Conservation (phyloP, 192 early-diverging fungal species). For the Entomortierella chlamydospora region DNA sequence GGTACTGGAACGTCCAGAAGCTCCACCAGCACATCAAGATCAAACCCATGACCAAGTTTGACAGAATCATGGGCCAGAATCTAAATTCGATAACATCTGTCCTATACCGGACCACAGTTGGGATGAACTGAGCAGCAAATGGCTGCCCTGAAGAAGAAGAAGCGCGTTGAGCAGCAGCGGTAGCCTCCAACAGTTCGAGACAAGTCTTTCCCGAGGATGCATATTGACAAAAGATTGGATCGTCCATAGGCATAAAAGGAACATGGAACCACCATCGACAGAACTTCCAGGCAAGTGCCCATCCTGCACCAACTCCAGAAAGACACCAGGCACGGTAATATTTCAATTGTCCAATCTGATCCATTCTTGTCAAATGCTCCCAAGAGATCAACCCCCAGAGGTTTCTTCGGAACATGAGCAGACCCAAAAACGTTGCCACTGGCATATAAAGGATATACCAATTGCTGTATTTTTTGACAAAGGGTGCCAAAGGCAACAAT, state of each 20-base stretch:
- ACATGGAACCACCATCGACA: slow-evolving; percentile 54
- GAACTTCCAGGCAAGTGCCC: slow-evolving; percentile 59
- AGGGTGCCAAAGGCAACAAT: slow-evolving; percentile 53
- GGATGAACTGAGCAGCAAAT: background rate
- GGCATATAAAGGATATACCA: slow-evolving; percentile 59
- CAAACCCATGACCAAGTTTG: slow-evolving; percentile 56
- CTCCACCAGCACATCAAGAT: slow-evolving; percentile 66
- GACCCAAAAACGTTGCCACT: slow-evolving; percentile 55
- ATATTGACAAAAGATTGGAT: slow-evolving; percentile 45
- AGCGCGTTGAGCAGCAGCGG: slow-evolving; percentile 10
- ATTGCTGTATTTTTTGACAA: slow-evolving; percentile 54
- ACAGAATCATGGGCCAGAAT: slow-evolving; percentile 53
- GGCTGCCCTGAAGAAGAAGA: background rate
- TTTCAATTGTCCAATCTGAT: slow-evolving; percentile 54
- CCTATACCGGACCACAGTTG: slow-evolving; percentile 40
- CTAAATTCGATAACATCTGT: slow-evolving; percentile 45
- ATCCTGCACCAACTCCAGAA: slow-evolving; percentile 59
- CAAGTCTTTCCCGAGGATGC: slow-evolving; percentile 45
- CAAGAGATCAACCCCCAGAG: slow-evolving; percentile 67
- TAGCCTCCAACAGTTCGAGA: slow-evolving; percentile 23
- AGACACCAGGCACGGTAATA: slow-evolving; percentile 65
- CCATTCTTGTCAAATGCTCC: slow-evolving; percentile 63
- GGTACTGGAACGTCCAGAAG: slow-evolving; percentile 69
- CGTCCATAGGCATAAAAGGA: slow-evolving; percentile 51
- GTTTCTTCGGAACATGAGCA: slow-evolving; percentile 61